Evolutionary conservation across 306 rosid genomes (phyloP).

Genomic region (Castanea sativa): DNA sequence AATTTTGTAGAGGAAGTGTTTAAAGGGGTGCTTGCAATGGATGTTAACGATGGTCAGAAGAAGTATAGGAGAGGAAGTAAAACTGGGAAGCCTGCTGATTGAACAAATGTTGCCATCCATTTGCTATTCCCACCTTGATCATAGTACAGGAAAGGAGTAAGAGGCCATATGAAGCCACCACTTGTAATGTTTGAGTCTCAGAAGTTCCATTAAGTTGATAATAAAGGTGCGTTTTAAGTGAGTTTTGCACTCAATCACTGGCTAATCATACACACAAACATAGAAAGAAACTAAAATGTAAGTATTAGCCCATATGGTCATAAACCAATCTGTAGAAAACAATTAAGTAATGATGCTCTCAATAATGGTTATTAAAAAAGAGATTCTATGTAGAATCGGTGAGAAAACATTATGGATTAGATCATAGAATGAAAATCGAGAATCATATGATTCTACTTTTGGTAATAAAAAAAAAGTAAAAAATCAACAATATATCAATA

Average conservation of each 20-base stretch:
- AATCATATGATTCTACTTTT: no score
- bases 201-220: no score
- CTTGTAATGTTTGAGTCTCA: no score
- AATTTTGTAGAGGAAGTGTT: slow-evolving; percentile 13
- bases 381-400: no score
- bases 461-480: no score
- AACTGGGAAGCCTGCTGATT: slow-evolving; percentile 64
- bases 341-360: no score
- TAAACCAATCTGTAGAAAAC: no score
- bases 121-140: slow-evolving; percentile 66
- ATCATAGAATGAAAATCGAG: no score
- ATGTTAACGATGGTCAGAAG: slow-evolving; percentile 19
- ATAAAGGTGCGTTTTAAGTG: background rate
- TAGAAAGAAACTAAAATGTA: background rate
- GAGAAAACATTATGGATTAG: no score
- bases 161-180: background rate
- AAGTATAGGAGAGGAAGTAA: slow-evolving; percentile 41
- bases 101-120: slow-evolving; percentile 72
- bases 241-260: slow-evolving; percentile 8
- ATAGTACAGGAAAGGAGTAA: slow-evolving; percentile 47
- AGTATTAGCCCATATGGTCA: no score
- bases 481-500: no score
- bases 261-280: slow-evolving; percentile 16
- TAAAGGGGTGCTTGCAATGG: background rate
- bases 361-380: no score